Evolutionary conservation across 805 yeast genomes (phyloP).

Genomic region (Metschnikowia dekortorum): DNA sequence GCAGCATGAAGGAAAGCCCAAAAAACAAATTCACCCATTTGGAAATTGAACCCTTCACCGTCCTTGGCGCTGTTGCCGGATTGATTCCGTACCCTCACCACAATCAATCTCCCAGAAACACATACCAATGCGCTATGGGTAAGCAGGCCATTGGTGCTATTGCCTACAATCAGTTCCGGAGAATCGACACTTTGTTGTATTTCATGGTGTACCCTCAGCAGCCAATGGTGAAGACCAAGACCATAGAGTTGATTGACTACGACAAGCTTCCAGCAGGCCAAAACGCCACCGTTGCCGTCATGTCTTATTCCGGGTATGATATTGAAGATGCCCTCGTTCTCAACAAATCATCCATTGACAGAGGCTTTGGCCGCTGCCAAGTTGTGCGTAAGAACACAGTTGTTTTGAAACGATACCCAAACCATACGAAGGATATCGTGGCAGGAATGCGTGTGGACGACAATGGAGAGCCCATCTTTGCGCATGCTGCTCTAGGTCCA

Average conservation of each 20-base stretch:
- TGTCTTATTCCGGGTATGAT: constrained; percentile 99
- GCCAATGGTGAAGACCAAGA: constrained; percentile 97
- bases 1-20: constrained; percentile 42
- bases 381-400: constrained; percentile 90
- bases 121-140: constrained; percentile 96
- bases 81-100: constrained; percentile 90
- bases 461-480: constrained; percentile 74
- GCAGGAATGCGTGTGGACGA: constrained; percentile 89
- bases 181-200: constrained; percentile 90
- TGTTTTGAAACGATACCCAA: constrained; percentile 84
- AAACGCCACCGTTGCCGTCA: constrained; percentile 97
- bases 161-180: constrained; percentile 91
- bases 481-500: constrained; percentile 81
- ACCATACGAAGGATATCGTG: constrained; percentile 86
- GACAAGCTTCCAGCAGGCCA: constrained; percentile 98
- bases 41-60: constrained; percentile 93
- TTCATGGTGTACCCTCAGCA: constrained; percentile 99
- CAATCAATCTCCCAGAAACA: constrained; percentile 88
- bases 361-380: constrained; percentile 98
- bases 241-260: constrained; percentile 91
- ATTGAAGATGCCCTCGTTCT: constrained; percentile 97
- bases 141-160: constrained; percentile 99
- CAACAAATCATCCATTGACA: constrained; percentile 87
- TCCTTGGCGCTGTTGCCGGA: constrained; percentile 90
- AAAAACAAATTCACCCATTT: constrained; percentile 66